Base-by-base conservation (phyloP, 1,284 basidiomycete species). In the Boletus smithii region DNA sequence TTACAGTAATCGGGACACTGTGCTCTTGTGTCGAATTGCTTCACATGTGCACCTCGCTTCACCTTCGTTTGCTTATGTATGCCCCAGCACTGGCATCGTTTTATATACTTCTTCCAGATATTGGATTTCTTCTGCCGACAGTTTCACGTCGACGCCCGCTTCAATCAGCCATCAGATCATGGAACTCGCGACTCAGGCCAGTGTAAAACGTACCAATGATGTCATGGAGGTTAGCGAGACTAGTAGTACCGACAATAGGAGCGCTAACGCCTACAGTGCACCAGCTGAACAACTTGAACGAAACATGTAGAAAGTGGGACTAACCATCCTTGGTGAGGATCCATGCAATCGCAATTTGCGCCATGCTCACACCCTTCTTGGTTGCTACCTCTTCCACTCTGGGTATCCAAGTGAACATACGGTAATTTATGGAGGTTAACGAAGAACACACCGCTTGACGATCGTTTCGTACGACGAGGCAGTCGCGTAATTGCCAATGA, bases 321-420 rank as follows among this genome's bases (percentile, higher is more conserved):
- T 35, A 1, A 65, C 64, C 65, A 4, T 66, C 66, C 47, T 71
- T 73, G 24, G 59, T 50, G 14, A 78, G 53, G n/a, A 63, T 60
- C 76, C 78, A 80, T n/a, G 77, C 75, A 16, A 76, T 55, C 5
- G 75, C 70, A 43, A 79, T 59, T 52, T 78, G 76, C 4, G 77
- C 73, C 77, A 79, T 80, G 50, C 62, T 68, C 20, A 72, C 55
- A 2, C 70, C 70, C 46, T 61, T 66, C 57, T 66, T 71, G 40
- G 65, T 62, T 16, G 77, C 74, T 30, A 80, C 49, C 53, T 73
- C 69, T 56, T 77, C 71, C 39, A 77, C 68, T 8, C 69, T 67
- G 32, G 8, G 6, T 11, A 18, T 30, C 14, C 20, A 7, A 17
- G 4, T 54, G 16, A 63, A 35, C 31, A 34, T 7, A 16, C 13